phyloP scores from a whole-genome alignment of 2,329 filamentous ascomycete species.

The Cladosporium sp. region DNA sequence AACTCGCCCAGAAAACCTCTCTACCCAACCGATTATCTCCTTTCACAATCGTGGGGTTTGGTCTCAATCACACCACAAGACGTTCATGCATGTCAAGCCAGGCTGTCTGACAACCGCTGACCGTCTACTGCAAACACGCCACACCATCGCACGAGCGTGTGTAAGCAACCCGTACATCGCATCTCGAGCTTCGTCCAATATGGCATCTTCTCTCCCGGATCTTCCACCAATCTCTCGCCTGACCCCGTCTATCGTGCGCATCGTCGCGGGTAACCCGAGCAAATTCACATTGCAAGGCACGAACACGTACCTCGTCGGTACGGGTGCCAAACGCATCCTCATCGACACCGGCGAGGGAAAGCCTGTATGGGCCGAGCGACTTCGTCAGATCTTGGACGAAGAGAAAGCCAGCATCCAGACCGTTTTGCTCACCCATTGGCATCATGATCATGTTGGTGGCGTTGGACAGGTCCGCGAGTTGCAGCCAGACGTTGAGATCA shows the following conservation, averaged over 20 bases:
- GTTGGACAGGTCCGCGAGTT: slow-evolving; percentile 66
- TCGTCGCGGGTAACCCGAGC: slow-evolving; percentile 86
- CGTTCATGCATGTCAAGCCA: neutral
- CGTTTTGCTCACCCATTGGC: slow-evolving; percentile 87
- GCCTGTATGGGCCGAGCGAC: slow-evolving; percentile 67
- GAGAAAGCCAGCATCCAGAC: slow-evolving; percentile 69
- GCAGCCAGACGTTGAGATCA: slow-evolving; percentile 63
- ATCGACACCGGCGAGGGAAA: slow-evolving; percentile 88
- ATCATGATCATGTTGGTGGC: slow-evolving; percentile 80
- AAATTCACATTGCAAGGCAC: slow-evolving; percentile 79
- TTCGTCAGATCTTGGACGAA: slow-evolving; percentile 64
- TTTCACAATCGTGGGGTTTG: neutral
- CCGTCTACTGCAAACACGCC: neutral
- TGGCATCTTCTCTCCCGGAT: slow-evolving; percentile 49
- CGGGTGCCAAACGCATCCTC: slow-evolving; percentile 70
- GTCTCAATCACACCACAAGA: neutral
- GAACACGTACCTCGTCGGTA: slow-evolving; percentile 91
- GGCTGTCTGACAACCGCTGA: neutral
- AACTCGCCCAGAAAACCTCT: neutral
- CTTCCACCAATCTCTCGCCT: slow-evolving; percentile 76
- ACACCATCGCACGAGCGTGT: neutral
- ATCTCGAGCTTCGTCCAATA: neutral
- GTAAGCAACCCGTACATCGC: neutral
- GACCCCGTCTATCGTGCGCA: slow-evolving; percentile 74
- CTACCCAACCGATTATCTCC: neutral